phyloP scores from a whole-genome alignment of 768 basidiomycete species.

The Tulasnella sp. region DNA sequence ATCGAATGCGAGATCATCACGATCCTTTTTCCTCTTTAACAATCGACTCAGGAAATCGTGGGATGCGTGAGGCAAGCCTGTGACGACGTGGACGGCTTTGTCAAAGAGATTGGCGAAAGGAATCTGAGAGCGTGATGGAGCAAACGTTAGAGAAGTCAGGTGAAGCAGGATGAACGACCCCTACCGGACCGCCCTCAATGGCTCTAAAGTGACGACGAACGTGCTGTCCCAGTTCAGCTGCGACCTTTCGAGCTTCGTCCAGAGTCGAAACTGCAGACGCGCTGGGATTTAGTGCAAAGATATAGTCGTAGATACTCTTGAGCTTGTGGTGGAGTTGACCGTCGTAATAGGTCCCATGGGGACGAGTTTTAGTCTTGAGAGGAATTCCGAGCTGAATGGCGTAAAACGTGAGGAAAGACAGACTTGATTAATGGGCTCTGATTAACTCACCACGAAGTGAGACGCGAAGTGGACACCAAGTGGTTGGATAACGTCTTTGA shows the following conservation, averaged over 20 bases:
- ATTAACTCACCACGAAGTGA: conserved; percentile 49
- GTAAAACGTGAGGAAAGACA: background rate
- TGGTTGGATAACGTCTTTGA: conserved; percentile 55
- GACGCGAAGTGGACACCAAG: conserved; percentile 67
- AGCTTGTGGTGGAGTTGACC: conserved; percentile 16
- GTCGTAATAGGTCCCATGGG: conserved; percentile 18
- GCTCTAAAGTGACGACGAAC: background rate
- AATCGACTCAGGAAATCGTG: background rate
- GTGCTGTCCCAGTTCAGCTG: background rate
- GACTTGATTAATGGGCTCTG: background rate
- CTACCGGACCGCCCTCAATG: background rate
- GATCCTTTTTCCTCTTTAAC: background rate
- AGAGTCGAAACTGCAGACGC: background rate
- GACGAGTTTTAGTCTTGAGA: conserved; percentile 1
- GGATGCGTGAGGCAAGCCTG: background rate
- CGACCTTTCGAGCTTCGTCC: background rate
- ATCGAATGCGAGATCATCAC: conserved; percentile 8
- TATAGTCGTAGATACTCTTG: conserved; percentile 14
- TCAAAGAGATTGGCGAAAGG: background rate
- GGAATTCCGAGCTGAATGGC: conserved; percentile 12
- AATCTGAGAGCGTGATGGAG: background rate
- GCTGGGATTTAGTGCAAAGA: background rate
- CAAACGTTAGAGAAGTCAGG: background rate
- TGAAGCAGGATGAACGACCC: background rate
- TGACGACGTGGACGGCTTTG: background rate